A percentile compares a stretch with the other conserved stretches of the same genome.
Evolutionary conservation across 2,329 filamentous ascomycete species (phyloP).

Genomic region (Davidsoniella neocaledoniae): DNA sequence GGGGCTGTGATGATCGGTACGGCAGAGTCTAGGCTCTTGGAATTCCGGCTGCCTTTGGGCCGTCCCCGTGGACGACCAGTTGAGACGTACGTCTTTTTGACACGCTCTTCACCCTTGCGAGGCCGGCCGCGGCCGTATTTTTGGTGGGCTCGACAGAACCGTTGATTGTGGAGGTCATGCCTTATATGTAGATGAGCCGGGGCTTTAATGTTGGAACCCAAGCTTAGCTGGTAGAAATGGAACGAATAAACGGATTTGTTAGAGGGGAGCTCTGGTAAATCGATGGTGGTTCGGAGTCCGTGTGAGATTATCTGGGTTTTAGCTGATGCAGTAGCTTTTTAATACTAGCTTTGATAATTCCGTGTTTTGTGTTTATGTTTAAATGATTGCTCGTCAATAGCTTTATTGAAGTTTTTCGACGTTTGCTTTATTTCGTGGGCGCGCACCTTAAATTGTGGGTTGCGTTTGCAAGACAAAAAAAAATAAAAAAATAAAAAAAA

Average conservation of each 20-base stretch:
- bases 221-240: not conserved
- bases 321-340: not conserved
- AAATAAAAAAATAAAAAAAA: not conserved
- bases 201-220: not conserved
- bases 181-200: not conserved
- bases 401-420: not conserved
- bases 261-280: constrained; percentile 3
- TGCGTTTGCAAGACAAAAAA: not conserved
- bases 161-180: constrained; percentile 14
- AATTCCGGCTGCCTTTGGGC: constrained; percentile 22
- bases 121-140: constrained; percentile 22
- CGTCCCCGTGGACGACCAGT: constrained; percentile 28
- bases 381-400: not conserved
- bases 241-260: not conserved
- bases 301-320: not conserved
- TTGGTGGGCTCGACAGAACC: constrained; percentile 9
- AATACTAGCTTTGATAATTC: not conserved
- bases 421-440: too few relatives aligned
- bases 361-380: not conserved
- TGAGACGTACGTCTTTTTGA: constrained; percentile 22
- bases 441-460: too few relatives aligned
- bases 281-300: not conserved
- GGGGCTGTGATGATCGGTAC: not conserved
- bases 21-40: constrained; percentile 13
- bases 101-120: constrained; percentile 25